Conservation (phyloP, 2,329 filamentous ascomycete species). For the Aspergillus transmontanensis region DNA sequence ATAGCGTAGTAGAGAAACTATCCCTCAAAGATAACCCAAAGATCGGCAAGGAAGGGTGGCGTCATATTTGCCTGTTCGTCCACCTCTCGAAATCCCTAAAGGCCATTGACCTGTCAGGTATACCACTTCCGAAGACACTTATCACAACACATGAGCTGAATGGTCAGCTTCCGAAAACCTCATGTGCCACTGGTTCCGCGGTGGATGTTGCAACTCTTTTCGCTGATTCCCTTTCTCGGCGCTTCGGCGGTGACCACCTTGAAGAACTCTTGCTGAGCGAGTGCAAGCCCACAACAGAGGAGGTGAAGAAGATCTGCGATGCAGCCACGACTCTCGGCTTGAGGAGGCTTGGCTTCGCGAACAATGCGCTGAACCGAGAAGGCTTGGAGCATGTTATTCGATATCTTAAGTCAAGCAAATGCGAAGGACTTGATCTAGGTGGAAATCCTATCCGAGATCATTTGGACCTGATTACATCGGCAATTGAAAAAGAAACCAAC, state of each 20-base stretch:
- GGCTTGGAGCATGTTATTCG: slow-evolving; percentile 74
- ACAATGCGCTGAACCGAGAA: slow-evolving; percentile 74
- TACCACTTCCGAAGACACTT: slow-evolving; percentile 67
- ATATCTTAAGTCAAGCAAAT: slow-evolving; percentile 75
- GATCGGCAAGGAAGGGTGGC: slow-evolving; percentile 86
- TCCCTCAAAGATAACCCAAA: slow-evolving; percentile 87
- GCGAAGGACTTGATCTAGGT: slow-evolving; percentile 85
- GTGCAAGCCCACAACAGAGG: slow-evolving; percentile 70
- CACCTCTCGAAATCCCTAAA: slow-evolving; percentile 88
- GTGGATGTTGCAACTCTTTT: slow-evolving; percentile 67
- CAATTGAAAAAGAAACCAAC: slow-evolving; percentile 51
- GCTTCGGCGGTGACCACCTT: slow-evolving; percentile 73
- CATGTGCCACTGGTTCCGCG: slow-evolving; percentile 20
- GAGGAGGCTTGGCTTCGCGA: slow-evolving; percentile 77
- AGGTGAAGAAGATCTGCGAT: slow-evolving; percentile 77
- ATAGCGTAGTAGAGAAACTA: slow-evolving; percentile 80
- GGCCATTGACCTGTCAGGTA: slow-evolving; percentile 81
- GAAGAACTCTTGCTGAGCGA: slow-evolving; percentile 84
- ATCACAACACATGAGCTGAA: slow-evolving; percentile 28
- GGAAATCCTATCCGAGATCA: slow-evolving; percentile 72
- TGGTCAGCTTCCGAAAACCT: slow-evolving; percentile 16
- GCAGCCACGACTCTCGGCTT: slow-evolving; percentile 78
- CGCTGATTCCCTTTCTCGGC: slow-evolving; percentile 72
- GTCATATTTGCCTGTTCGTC: slow-evolving; percentile 83
- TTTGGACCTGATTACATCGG: slow-evolving; percentile 44